Evolutionary conservation across 768 basidiomycete genomes (phyloP), one percentile per base, ranked within the genome.

Genomic region (Suillus subluteus): DNA sequence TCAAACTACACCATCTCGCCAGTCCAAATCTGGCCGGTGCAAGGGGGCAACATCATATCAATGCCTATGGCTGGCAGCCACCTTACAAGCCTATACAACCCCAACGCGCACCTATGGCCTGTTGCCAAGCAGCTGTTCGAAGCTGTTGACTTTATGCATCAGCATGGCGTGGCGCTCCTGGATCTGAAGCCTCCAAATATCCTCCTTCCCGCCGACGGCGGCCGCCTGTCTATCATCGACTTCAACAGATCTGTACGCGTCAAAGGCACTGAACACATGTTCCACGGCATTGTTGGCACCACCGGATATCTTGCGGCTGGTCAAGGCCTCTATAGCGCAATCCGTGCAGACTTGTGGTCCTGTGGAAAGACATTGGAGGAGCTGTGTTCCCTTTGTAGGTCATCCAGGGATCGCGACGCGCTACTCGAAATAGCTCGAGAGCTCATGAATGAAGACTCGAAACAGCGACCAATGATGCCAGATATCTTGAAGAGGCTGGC

Each of bases 161-260:
- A 66, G n/a, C 59, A 74, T 35, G 23, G 43, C 1, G 52, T 73
- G 72, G 32, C 65, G 0, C 68, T 73, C 62, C 61, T 68, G 48
- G 72, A 73, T 21, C 37, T 73, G 18, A 73, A 73, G 58, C 56
- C 68, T 15, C 16, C 38, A 11, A 68, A 68, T 23, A 32, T 68
- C 35, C 38, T 69, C 43, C n/a, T 68, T n/a, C 44, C 66, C 15
- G 35, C 26, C 5, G 62, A 64, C 2, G 55, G 23, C 23, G 37
- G 55, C 12, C 11, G 48, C 7, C 41, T 67, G 38, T 32, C 48
- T 35, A 67, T 52, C 7, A 66, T 66, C 18, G 65, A 66, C 46
- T 65, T 66, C 44, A 66, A 44, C 35, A 18, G 35, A 13, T 66
- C 30, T 0, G 44, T 66, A 23, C 65, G 15, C 4, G 16, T 65